Percentiles rank a stretch among this genome's conserved stretches.
These are phyloP conservation scores for Batrachochytrium dendrobatidis DNA, from an alignment of 371 early-diverging fungal genomes.

Conservation along the genomic window DNA sequence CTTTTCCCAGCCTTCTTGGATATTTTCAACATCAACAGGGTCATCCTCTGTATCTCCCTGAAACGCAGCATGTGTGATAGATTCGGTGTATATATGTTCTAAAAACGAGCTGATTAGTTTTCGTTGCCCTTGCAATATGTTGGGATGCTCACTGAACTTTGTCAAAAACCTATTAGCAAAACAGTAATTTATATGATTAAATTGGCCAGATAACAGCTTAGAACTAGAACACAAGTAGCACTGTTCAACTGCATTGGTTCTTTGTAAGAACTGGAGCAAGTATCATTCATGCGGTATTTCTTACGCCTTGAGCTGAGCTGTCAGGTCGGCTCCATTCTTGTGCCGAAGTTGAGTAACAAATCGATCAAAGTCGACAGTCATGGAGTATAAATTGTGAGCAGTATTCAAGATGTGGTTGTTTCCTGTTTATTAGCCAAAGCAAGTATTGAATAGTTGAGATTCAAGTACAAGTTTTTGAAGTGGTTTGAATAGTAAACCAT, in stretches of 20 bases:
- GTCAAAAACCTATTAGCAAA: constrained; percentile 20
- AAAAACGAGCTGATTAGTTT: constrained; percentile 32
- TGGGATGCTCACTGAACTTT: constrained; percentile 21
- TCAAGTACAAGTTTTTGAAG: too few relatives aligned
- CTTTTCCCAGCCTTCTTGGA: constrained; percentile 46
- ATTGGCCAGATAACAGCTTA: not conserved
- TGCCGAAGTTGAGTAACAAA: constrained; percentile 26
- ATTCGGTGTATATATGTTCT: constrained; percentile 26
- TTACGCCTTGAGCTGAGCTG: constrained; percentile 23
- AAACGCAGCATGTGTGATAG: constrained; percentile 13
- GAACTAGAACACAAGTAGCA: not conserved
- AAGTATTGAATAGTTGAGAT: too few relatives aligned
- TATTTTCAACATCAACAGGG: not conserved
- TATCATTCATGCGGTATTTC: not conserved
- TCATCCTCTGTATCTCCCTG: not conserved
- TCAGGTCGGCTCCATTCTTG: constrained; percentile 25
- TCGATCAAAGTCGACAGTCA: constrained; percentile 28
- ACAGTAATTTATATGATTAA: not conserved
- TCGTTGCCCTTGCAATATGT: constrained; percentile 26
- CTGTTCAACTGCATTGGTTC: not conserved
- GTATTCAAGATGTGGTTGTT: too few relatives aligned
- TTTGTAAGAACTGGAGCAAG: not conserved
- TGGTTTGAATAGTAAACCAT: too few relatives aligned
- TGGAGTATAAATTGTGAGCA: constrained; percentile 3
- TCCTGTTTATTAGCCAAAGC: too few relatives aligned